A percentile compares a stretch with the other conserved stretches of the same genome.
Evolutionary conservation across 306 rosid genomes (phyloP).

Genomic region (Amphicarpaea edgeworthii): DNA sequence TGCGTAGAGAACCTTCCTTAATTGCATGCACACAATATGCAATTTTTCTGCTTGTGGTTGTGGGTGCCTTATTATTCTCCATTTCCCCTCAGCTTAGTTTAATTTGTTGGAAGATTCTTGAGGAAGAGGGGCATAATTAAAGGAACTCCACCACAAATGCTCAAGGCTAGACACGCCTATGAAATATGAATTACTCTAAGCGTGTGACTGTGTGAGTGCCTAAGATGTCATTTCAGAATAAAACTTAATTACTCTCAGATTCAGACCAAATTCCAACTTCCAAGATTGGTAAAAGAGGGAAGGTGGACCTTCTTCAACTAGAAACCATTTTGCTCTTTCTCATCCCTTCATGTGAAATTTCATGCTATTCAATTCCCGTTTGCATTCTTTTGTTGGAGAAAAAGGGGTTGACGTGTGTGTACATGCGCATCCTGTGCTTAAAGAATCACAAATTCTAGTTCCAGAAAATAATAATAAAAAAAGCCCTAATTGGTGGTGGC

Average conservation of each 20-base stretch:
- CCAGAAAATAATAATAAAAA: not conserved
- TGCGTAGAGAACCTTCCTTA: conserved; percentile 60
- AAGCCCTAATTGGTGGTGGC: conserved; percentile 24
- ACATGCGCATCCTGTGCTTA: not conserved
- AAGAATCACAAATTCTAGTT: not conserved
- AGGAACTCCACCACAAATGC: conserved; percentile 51
- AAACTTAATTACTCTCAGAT: conserved; percentile 41
- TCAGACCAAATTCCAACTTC: conserved; percentile 44
- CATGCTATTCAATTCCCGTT: conserved; percentile 32
- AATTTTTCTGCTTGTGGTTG: conserved; percentile 37
- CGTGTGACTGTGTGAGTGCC: conserved; percentile 40
- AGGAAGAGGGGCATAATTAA: conserved; percentile 52
- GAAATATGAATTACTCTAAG: conserved; percentile 27
- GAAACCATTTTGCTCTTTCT: conserved; percentile 37
- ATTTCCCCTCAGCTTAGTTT: not conserved
- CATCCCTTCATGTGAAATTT: not conserved
- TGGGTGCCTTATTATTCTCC: conserved; percentile 48
- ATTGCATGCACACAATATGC: conserved; percentile 42
- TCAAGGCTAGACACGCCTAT: conserved; percentile 41
- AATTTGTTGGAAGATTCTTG: conserved; percentile 41
- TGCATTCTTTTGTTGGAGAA: conserved; percentile 22
- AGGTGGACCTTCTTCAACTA: conserved; percentile 48
- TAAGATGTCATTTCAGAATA: conserved; percentile 56
- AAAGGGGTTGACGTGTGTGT: conserved; percentile 26
- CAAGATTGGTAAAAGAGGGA: conserved; percentile 42